A percentile compares a stretch with the other conserved stretches of the same genome.
phyloP scores from a whole-genome alignment of 1,284 basidiomycete species.

The Omphalotus olearius region DNA sequence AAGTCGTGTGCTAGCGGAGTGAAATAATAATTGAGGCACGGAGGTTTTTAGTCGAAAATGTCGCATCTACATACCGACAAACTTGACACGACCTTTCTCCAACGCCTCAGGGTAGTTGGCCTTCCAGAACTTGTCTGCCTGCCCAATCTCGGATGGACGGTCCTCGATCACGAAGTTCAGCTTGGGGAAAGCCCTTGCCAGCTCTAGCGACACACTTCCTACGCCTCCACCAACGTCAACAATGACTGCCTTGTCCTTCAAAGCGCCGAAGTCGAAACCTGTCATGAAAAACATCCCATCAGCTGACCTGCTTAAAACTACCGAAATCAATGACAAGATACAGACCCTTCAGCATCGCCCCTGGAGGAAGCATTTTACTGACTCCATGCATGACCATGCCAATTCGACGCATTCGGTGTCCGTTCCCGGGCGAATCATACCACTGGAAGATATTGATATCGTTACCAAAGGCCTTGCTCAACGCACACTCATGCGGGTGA shows the following conservation, averaged over 20 bases:
- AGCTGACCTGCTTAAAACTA: not conserved
- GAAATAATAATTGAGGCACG: not conserved
- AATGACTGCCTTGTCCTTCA: conserved; percentile 20
- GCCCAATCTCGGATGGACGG: conserved; percentile 20
- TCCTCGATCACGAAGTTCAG: conserved; percentile 28
- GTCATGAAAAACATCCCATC: not conserved
- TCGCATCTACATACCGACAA: conserved; percentile 14
- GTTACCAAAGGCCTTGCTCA: conserved; percentile 13
- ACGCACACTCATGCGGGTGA: conserved; percentile 12
- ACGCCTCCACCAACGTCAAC: conserved; percentile 30
- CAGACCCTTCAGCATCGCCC: conserved; percentile 11
- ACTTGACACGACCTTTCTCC: conserved; percentile 10
- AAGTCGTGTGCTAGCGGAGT: conserved; percentile 9
- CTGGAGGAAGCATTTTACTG: conserved; percentile 13
- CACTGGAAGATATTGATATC: conserved; percentile 13
- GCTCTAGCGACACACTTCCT: conserved; percentile 20
- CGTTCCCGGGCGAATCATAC: conserved; percentile 12
- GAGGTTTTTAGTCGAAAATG: not conserved
- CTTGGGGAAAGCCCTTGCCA: conserved; percentile 20
- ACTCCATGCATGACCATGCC: conserved; percentile 14
- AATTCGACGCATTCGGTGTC: conserved; percentile 7
- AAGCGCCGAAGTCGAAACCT: conserved; percentile 24
- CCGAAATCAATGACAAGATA: not conserved
- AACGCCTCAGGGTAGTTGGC: conserved; percentile 12
- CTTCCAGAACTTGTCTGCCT: conserved; percentile 17